A percentile compares a stretch with the other conserved stretches of the same genome.
Evolutionary conservation across 2,329 filamentous ascomycete species (phyloP).

Genomic region (Aureobasidium sp.): DNA sequence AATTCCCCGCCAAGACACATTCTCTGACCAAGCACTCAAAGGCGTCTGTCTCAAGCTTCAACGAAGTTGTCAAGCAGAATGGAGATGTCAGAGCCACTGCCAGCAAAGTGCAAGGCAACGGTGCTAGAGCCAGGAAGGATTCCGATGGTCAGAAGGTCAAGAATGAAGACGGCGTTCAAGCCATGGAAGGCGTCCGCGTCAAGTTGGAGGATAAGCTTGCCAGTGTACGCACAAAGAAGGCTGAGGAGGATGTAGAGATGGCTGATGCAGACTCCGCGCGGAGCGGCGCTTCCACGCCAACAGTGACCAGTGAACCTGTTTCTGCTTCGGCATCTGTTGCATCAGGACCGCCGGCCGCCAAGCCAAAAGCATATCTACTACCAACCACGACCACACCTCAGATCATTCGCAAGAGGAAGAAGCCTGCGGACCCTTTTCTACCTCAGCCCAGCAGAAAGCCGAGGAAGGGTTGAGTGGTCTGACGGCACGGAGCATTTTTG

Average conservation of each 20-base stretch:
- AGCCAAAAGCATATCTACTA: constrained; percentile 2
- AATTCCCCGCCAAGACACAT: constrained; percentile 27
- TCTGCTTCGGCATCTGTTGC: not conserved
- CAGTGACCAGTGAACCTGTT: not conserved
- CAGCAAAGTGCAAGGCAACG: not conserved
- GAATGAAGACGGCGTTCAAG: not conserved
- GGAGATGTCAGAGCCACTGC: not conserved
- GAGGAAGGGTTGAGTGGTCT: not conserved
- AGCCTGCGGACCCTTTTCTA: constrained; percentile 23
- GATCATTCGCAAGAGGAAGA: constrained; percentile 21
- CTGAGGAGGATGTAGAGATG: constrained; percentile 28
- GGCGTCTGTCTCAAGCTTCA: not conserved
- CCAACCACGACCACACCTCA: constrained; percentile 6
- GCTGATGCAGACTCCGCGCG: constrained; percentile 20
- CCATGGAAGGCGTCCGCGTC: constrained; percentile 14
- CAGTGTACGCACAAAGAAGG: constrained; percentile 4
- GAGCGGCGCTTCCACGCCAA: constrained; percentile 15
- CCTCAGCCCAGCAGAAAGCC: constrained; percentile 20
- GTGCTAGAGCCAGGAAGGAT: not conserved
- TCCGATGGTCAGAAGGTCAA: not conserved
- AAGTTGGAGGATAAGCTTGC: constrained; percentile 26
- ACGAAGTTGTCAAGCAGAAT: not conserved
- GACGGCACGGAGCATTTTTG: not conserved
- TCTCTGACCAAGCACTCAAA: constrained; percentile 21
- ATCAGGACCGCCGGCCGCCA: not conserved